These are phyloP conservation scores for Tympanopsis confertula DNA, from an alignment of 2,329 filamentous ascomycete genomes.

Conservation along the genomic window DNA sequence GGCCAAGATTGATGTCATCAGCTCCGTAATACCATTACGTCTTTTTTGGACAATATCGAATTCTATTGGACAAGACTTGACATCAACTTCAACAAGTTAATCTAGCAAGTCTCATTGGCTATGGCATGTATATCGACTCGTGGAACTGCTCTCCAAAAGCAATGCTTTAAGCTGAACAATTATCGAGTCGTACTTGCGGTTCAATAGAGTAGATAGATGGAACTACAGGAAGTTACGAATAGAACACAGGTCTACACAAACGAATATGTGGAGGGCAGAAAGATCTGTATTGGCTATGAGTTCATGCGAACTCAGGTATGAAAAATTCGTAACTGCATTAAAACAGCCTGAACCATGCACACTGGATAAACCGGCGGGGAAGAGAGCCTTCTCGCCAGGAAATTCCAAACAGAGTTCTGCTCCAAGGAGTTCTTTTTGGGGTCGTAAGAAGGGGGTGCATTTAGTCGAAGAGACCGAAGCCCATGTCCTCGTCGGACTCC, in stretches of 20 bases:
- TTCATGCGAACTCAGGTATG: not conserved
- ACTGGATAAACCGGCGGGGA: not conserved
- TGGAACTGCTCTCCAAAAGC: too few relatives aligned
- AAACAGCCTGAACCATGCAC: not conserved
- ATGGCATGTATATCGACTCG: too few relatives aligned
- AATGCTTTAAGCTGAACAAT: too few relatives aligned
- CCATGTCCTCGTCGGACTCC: slow-evolving; percentile 72
- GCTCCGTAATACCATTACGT: too few relatives aligned
- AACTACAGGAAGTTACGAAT: too few relatives aligned
- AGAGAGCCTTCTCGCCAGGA: not conserved
- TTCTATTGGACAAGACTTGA: too few relatives aligned
- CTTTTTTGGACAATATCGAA: too few relatives aligned
- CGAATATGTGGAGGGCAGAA: not conserved
- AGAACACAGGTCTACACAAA: not conserved
- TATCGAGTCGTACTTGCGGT: too few relatives aligned
- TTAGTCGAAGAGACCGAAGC: slow-evolving; percentile 71
- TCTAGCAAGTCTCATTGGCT: too few relatives aligned
- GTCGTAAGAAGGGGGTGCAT: slow-evolving; percentile 7
- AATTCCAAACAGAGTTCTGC: not conserved
- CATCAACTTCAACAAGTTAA: too few relatives aligned
- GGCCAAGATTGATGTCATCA: too few relatives aligned
- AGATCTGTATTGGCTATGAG: slow-evolving; percentile 1
- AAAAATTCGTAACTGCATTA: not conserved
- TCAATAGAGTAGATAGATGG: too few relatives aligned
- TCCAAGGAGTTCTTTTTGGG: not conserved